Base-by-base conservation (phyloP, 169 alveolate species). In the Cyclospora cayetanensis region DNA sequence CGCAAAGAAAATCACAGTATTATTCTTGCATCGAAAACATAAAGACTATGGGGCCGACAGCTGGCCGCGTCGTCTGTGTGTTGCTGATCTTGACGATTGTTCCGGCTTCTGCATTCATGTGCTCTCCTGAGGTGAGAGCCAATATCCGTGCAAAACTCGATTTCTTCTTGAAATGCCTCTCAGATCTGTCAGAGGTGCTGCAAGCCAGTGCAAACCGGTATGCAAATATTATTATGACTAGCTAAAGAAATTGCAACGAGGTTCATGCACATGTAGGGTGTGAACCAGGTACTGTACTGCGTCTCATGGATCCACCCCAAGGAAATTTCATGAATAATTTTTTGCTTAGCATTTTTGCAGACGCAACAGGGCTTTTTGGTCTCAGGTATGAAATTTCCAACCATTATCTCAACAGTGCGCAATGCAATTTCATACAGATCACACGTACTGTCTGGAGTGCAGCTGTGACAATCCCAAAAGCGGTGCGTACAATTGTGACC, bases 141-240 rank as follows among this genome's bases (percentile, higher is more conserved):
- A 9, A 9, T 15, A 15, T 22, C 4, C 7, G 50, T 46, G 2
- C 31, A 5, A 5, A 50, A 9, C 50, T 1, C 55, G 15, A 46
- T 9, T 46, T 46, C 55, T 9, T 9, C 55, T 46, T 46, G 7
- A 46, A 46, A 46, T 46, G 25, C 25, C 15, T 42, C 34, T 41
- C 60, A 88, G 93, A 80, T 88, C 22, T 88, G 93, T 22, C 93
- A 88, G 68, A 37, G 93, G 53, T 88, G 93, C 89, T 88, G 93
- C 84, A 80, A 80, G 66, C 89, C 93, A n/a, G 89, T 74, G 11
- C 70, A 80, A 18, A 88, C 93, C 37, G 93, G 93, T 74, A 60
- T 2, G 90, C 1, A 31, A n/a, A 12, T 5, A 20, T 2, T 42
- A 4, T 11, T 0, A 37, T 65, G 5, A 34, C 25, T 11, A 27